Evolutionary conservation across 1,284 basidiomycete genomes (phyloP).

Genomic region (Tilletia caries): DNA sequence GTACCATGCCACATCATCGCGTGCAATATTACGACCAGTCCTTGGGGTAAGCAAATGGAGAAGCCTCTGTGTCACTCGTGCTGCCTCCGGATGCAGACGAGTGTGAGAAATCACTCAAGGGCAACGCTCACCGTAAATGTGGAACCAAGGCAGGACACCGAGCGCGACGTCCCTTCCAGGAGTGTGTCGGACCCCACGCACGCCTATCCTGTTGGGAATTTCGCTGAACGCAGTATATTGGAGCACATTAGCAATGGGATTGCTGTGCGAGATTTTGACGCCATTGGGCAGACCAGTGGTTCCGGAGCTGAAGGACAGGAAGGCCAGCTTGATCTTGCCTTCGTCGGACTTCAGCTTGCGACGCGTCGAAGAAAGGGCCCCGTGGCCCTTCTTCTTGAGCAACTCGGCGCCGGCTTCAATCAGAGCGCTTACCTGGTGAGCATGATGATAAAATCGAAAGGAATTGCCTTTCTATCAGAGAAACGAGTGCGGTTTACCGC

Average conservation of each 20-base stretch:
- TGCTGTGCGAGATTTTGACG: constrained; percentile 24
- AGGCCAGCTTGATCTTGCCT: constrained; percentile 67
- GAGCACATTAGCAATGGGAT: constrained; percentile 23
- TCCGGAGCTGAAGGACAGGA: constrained; percentile 73
- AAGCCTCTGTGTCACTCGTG: not conserved
- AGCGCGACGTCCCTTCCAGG: constrained; percentile 39
- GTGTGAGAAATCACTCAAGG: too few species aligned
- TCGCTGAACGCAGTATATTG: constrained; percentile 20
- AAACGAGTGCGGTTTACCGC: not conserved
- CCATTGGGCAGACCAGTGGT: constrained; percentile 78
- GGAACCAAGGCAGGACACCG: constrained; percentile 36
- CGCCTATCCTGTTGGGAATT: constrained; percentile 20
- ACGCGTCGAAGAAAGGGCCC: constrained; percentile 57
- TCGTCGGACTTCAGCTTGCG: constrained; percentile 63
- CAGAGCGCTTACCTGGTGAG: constrained; percentile 62
- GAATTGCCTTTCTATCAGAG: too few species aligned
- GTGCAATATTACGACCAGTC: constrained; percentile 22
- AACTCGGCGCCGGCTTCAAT: constrained; percentile 57
- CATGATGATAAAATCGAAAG: constrained; percentile 25
- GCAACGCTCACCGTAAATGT: constrained; percentile 23
- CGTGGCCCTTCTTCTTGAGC: constrained; percentile 52
- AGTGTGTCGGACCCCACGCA: constrained; percentile 29
- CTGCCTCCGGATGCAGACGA: too few species aligned
- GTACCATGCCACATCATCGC: constrained; percentile 22
- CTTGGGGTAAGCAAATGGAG: not conserved